These are phyloP conservation scores for Trichoderma hamatum DNA, from an alignment of 2,329 filamentous ascomycete genomes.

Conservation along the genomic window DNA sequence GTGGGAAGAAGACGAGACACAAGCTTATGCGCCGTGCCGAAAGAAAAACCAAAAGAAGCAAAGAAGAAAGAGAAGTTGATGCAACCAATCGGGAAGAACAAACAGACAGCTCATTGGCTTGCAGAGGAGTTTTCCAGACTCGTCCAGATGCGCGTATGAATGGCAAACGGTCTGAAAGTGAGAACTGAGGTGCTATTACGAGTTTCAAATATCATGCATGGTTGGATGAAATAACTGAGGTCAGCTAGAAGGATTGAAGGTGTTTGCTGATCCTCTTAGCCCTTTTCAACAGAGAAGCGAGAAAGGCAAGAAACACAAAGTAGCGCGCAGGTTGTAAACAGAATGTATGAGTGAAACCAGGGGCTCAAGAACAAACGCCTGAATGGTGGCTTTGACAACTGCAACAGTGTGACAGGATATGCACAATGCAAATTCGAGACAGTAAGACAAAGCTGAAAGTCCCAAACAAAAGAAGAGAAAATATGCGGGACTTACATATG, in stretches of 20 bases:
- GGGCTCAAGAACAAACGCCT: neutral
- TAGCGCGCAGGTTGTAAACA: neutral
- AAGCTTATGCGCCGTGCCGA: neutral
- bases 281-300: neutral
- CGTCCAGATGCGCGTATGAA: neutral
- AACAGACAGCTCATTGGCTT: neutral
- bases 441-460: neutral
- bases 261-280: neutral
- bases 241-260: neutral
- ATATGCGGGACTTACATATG: constrained; percentile 68
- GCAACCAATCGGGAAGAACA: neutral
- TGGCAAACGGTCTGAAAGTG: neutral
- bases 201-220: neutral
- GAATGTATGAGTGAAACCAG: neutral
- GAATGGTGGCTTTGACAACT: neutral
- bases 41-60: neutral
- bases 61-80: neutral
- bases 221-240: neutral
- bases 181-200: neutral
- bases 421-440: neutral
- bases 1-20: neutral
- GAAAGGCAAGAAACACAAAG: no score
- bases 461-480: neutral
- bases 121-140: neutral
- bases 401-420: neutral